Base-by-base conservation (phyloP, 1,284 basidiomycete genomes). In the Papiliotrema flavescens region DNA sequence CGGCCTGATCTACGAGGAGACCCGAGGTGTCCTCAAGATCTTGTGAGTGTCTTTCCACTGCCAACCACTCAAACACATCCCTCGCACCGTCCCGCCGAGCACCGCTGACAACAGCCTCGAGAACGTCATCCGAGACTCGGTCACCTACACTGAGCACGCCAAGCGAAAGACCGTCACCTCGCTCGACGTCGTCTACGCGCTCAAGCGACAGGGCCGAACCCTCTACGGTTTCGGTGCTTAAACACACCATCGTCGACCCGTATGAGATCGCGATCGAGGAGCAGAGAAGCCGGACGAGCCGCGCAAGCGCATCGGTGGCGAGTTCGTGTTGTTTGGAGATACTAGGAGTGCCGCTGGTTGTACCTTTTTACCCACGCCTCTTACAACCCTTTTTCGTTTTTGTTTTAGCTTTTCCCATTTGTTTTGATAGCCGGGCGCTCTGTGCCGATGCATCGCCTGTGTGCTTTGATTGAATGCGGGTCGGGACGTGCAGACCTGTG, bases 1-100 rank as follows among this genome's bases (percentile, higher is more conserved):
- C 53, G 89, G 88, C 73, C 83, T 90, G 65, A 90, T 93, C 79
- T 93, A 93, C 79, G 89, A 93, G 78, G 90, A 93, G 84, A 92
- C 89, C 56, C 88, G 91, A 63, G 84, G 87, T 79, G 86, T 89
- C 49, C 81, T 90, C 70, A 88, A 87, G 79, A 85, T 87, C 71
- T 86, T 86, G 64, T 68, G 48, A 54, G 64, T 67, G 5, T 35
- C 20, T 14, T 20, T 51, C 26, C 24, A 39, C 39, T 14, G 20
- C 3, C 24, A 23, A 2, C 3, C 15, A 14, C 26, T 34, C 40
- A 34, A 26, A 32, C 34, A 9, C 5, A 44, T 23, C 20, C 23
- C 28, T 26, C 43, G 11, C 11, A 24, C 8, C 28, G 5, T 22
- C 23, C 13, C 22, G 43, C 13, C n/a, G n/a, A n/a, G 17, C 24